phyloP scores from a whole-genome alignment of 495 filamentous ascomycete species.

The Melanomma pulvis-pyrius region DNA sequence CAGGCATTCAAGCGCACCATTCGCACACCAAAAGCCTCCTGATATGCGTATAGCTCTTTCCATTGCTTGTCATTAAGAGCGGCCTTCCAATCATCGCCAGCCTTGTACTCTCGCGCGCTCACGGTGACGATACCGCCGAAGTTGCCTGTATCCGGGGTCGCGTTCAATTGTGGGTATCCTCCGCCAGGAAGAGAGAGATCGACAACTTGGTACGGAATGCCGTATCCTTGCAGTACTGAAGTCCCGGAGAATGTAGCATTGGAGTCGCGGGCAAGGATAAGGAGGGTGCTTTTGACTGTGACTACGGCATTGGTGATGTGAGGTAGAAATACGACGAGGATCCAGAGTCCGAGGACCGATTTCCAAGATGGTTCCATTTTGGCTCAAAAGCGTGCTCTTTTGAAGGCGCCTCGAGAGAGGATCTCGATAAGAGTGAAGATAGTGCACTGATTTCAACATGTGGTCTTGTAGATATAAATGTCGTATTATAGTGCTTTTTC shows the following conservation, averaged over 20 bases:
- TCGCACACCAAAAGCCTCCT: constrained; percentile 58
- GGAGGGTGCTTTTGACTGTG: constrained; percentile 49
- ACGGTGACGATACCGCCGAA: constrained; percentile 61
- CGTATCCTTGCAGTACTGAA: constrained; percentile 63
- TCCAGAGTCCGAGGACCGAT: background rate
- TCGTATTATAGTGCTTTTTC: background rate
- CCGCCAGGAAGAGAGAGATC: constrained; percentile 56
- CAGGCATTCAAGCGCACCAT: constrained; percentile 65
- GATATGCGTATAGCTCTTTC: constrained; percentile 60
- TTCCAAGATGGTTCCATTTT: background rate
- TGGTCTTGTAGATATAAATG: background rate
- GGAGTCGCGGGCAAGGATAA: constrained; percentile 59
- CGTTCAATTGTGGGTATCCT: constrained; percentile 56
- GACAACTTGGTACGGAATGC: constrained; percentile 60
- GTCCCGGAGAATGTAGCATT: constrained; percentile 52
- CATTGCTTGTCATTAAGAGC: constrained; percentile 61
- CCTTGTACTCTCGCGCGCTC: constrained; percentile 58
- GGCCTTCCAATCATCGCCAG: constrained; percentile 51
- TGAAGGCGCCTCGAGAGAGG: background rate
- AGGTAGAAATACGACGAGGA: background rate
- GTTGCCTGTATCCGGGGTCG: constrained; percentile 52
- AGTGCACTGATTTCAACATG: background rate
- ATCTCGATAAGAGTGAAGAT: background rate
- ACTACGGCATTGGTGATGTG: constrained; percentile 11
- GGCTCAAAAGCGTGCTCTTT: no score